Conservation (phyloP, 1,139 yeast genomes). For the Blastobotrys raffinosifermentans region DNA sequence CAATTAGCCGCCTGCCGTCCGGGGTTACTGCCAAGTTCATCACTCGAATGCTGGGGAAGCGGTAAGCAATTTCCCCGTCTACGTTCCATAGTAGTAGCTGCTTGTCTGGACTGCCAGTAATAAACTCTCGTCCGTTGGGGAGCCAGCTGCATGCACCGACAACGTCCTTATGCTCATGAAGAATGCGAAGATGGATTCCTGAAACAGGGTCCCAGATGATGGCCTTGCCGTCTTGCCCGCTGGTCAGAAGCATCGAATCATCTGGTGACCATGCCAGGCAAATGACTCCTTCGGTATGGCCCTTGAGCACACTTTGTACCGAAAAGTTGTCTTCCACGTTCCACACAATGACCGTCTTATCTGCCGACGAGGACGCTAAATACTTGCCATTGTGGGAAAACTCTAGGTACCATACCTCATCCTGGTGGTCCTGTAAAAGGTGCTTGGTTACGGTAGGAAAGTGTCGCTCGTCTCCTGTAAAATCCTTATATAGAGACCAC, state of each 20-base stretch:
- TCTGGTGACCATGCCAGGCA: slow-evolving; percentile 71
- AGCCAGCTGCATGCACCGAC: slow-evolving; percentile 74
- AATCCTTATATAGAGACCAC: slow-evolving; percentile 31
- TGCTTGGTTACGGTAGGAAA: slow-evolving; percentile 45
- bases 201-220: slow-evolving; percentile 57
- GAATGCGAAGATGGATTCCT: slow-evolving; percentile 25
- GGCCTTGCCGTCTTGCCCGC: slow-evolving; percentile 62
- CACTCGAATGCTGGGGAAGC: slow-evolving; percentile 47
- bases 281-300: slow-evolving; percentile 57
- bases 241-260: slow-evolving; percentile 59
- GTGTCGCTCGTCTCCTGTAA: slow-evolving; percentile 28
- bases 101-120: slow-evolving; percentile 76
- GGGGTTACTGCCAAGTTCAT: slow-evolving; percentile 64
- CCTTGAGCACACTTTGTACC: slow-evolving; percentile 37
- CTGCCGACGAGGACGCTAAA: slow-evolving; percentile 73
- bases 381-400: slow-evolving; percentile 74
- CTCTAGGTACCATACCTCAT: slow-evolving; percentile 80
- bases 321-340: slow-evolving; percentile 54
- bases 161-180: slow-evolving; percentile 19
- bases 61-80: slow-evolving; percentile 37
- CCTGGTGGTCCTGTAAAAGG: slow-evolving; percentile 48
- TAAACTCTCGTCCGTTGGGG: slow-evolving; percentile 54
- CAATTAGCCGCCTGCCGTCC: slow-evolving; percentile 55
- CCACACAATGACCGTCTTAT: slow-evolving; percentile 59
- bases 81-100: slow-evolving; percentile 58